Evolutionary conservation across 768 basidiomycete species (phyloP).

Genomic region (Dictyophora rubrovolvata): DNA sequence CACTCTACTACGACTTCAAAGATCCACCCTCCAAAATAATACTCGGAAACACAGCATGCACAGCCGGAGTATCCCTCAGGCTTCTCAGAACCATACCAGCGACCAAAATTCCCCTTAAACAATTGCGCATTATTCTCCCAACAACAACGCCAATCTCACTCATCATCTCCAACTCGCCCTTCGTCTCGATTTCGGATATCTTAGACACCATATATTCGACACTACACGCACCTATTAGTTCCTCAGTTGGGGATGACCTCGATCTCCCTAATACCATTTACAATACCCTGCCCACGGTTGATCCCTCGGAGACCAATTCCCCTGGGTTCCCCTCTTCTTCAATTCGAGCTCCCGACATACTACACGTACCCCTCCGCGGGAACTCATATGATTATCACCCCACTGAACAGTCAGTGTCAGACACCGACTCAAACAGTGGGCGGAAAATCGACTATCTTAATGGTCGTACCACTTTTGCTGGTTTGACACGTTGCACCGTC

Average conservation of each 20-base stretch:
- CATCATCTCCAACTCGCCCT: neutral
- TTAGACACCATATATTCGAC: neutral
- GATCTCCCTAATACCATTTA: neutral
- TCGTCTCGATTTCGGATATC: slow-evolving; percentile 6
- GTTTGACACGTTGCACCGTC: neutral
- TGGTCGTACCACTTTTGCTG: neutral
- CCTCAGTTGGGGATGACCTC: slow-evolving; percentile 4
- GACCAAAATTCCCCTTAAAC: neutral
- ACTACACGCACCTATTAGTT: slow-evolving; percentile 1
- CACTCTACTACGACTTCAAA: neutral
- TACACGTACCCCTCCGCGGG: neutral
- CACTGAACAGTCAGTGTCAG: neutral
- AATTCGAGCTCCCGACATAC: too few species aligned
- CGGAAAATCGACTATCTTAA: slow-evolving; percentile 3
- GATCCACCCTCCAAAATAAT: neutral
- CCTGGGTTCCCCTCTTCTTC: too few species aligned
- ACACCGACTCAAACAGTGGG: neutral
- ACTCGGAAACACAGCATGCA: neutral
- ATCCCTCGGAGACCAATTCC: neutral
- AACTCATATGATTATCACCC: neutral
- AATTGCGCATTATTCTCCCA: slow-evolving; percentile 1
- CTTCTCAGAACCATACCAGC: neutral
- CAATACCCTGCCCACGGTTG: too few species aligned
- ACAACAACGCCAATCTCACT: slow-evolving; percentile 3
- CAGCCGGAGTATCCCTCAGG: neutral